Conservation (phyloP, 352 stramenopile genomes). For the Phytophthora multivora region DNA sequence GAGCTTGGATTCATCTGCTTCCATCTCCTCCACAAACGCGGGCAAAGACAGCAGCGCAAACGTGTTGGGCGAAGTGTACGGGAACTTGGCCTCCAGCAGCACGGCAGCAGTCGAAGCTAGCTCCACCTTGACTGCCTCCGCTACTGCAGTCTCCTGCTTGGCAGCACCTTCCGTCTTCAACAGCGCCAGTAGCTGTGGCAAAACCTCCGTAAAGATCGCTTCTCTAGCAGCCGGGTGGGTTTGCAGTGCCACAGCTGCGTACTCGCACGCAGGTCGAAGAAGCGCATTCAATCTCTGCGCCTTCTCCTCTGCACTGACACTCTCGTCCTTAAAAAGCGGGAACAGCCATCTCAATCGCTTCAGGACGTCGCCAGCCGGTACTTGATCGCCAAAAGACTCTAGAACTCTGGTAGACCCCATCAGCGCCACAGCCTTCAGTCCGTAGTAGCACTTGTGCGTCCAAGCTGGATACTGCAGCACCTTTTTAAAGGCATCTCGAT, state of each 20-base stretch:
- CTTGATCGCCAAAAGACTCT: slow-evolving; percentile 64
- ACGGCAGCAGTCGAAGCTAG: slow-evolving; percentile 58
- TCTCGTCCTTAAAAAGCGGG: slow-evolving; percentile 44
- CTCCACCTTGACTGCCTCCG: slow-evolving; percentile 56
- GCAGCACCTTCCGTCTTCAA: slow-evolving; percentile 30
- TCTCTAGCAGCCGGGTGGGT: slow-evolving; percentile 49
- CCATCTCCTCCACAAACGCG: slow-evolving; percentile 60
- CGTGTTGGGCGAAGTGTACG: slow-evolving; percentile 38
- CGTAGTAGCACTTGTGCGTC: slow-evolving; percentile 32
- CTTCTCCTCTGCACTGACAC: slow-evolving; percentile 12
- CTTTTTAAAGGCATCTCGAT: slow-evolving; percentile 50
- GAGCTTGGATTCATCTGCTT: slow-evolving; percentile 38
- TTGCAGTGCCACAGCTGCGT: slow-evolving; percentile 65
- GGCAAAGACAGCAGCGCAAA: slow-evolving; percentile 63
- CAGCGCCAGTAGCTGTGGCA: slow-evolving; percentile 52
- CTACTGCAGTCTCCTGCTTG: slow-evolving; percentile 23
- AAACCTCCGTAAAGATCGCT: slow-evolving; percentile 54
- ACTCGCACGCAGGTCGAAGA: slow-evolving; percentile 66
- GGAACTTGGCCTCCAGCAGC: slow-evolving; percentile 59
- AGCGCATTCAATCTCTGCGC: slow-evolving; percentile 48
- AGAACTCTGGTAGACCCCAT: slow-evolving; percentile 69
- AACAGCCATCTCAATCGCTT: slow-evolving; percentile 61
- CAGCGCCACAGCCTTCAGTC: slow-evolving; percentile 59
- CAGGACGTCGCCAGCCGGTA: slow-evolving; percentile 40
- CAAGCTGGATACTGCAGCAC: slow-evolving; percentile 63